Conservation (phyloP, 768 basidiomycete species). For the Leucosporidium yakuticum region DNA sequence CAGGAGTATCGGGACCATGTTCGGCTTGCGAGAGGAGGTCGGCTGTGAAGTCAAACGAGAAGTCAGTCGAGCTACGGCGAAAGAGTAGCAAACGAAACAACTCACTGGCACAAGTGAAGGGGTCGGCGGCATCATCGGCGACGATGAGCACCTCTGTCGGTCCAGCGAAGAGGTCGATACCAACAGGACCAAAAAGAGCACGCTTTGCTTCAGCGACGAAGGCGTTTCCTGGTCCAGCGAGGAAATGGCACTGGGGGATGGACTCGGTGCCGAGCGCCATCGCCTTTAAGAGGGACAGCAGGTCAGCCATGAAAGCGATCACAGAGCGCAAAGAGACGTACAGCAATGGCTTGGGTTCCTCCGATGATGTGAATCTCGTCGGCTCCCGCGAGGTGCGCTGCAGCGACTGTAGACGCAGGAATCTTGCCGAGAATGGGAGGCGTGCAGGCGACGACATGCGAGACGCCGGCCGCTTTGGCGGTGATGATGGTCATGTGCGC, state of each 20-base stretch:
- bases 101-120: constrained; percentile 26
- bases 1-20: constrained; percentile 31
- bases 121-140: constrained; percentile 28
- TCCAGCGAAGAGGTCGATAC: constrained; percentile 31
- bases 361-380: constrained; percentile 29
- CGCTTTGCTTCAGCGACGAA: constrained; percentile 31
- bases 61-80: neutral
- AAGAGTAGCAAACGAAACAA: too few relatives aligned
- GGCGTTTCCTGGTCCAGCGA: constrained; percentile 32
- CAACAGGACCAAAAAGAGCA: constrained; percentile 28
- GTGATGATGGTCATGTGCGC: constrained; percentile 33
- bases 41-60: neutral
- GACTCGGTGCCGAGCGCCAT: constrained; percentile 33
- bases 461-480: constrained; percentile 18
- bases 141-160: constrained; percentile 32
- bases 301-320: too few relatives aligned
- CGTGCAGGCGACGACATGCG: constrained; percentile 26
- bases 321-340: too few relatives aligned
- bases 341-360: constrained; percentile 29
- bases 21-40: constrained; percentile 30
- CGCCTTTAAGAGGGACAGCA: neutral
- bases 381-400: constrained; percentile 30
- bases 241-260: constrained; percentile 27
- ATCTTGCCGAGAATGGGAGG: constrained; percentile 30
- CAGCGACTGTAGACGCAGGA: constrained; percentile 27